Conservation (phyloP, 75 land plant species). For the Cryptomeria japonica region DNA sequence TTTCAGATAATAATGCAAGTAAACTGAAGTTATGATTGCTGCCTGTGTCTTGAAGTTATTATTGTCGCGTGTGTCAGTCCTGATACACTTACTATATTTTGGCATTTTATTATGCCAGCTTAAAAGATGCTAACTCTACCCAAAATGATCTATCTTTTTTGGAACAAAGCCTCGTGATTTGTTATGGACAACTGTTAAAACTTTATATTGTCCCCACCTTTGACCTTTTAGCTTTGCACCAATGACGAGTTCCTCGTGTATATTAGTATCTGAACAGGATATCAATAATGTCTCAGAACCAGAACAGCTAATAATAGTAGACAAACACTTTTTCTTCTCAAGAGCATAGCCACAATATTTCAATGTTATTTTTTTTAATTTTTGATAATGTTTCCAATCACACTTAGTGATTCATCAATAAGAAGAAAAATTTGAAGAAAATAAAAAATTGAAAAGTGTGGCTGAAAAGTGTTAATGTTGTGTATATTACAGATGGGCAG, state of each 20-base stretch:
- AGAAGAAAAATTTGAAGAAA: too few relatives aligned
- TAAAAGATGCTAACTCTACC: background rate
- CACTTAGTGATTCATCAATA: too few relatives aligned
- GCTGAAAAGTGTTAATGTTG: background rate
- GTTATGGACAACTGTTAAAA: background rate
- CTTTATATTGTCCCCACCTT: background rate
- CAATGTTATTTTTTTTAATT: background rate
- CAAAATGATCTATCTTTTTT: background rate
- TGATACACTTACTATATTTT: background rate
- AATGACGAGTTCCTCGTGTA: background rate
- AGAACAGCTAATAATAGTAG: background rate
- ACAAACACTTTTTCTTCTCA: background rate
- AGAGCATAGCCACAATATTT: background rate
- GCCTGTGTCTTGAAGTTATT: background rate
- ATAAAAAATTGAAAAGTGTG: background rate
- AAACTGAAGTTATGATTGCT: background rate
- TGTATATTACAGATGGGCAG: slow-evolving; percentile 54
- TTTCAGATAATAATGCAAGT: background rate
- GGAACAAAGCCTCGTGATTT: background rate
- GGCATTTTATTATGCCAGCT: slow-evolving; percentile 2
- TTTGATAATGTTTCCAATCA: too few relatives aligned
- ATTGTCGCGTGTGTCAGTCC: background rate
- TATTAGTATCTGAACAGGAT: background rate
- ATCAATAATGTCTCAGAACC: background rate
- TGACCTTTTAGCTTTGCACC: background rate